Base-by-base conservation (phyloP, 2,329 filamentous ascomycete genomes). In the Fusarium camptoceras region DNA sequence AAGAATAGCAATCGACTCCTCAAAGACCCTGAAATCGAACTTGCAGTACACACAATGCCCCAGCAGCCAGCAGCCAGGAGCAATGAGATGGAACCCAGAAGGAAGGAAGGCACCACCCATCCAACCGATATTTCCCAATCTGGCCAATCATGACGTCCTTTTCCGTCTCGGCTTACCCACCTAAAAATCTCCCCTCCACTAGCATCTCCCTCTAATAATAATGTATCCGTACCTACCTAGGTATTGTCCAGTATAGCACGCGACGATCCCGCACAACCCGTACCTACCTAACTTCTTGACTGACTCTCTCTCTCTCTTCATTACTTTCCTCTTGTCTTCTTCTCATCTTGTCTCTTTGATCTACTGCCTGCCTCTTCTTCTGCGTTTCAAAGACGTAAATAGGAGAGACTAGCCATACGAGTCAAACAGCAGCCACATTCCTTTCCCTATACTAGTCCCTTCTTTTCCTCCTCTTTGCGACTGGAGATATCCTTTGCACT, bases 191-290 rank as follows among this genome's bases (percentile, higher is more conserved):
- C 58, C 61, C 51, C 53, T 62, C 56, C 56, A 61, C 66, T 66
- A 56, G 30, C 61, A 70, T 47, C 51, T 71, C 48, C 55, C 59
- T 68, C 68, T 68, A 55, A 65, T 71, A 60, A 59, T 60, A 65
- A 50, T 42, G 34, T n/a, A 37, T 37, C 34, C 34, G 34, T 37
- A 34, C 31, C 31, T n/a, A n/a, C n/a, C n/a, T 37, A 34, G 16
- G 16, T 37, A 37, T n/a, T n/a, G 18, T 37, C 34, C 34, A 37
- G 44, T 63, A 22, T 24, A 34, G 48, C 59, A 64, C 48, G 47
- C 65, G 59, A 68, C 65, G 65, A 70, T 70, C 66, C 66, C 67
- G 67, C 66, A 64, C 57, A 70, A 71, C 53, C 68, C 68, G 68
- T 30, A 28, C 34, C 46, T 30, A 28, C 34, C 46, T 24, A 37